Evolutionary conservation across 148 eudicot genomes (phyloP), one percentile per base, ranked within the genome.

Genomic region (Chenopodium quinoa): DNA sequence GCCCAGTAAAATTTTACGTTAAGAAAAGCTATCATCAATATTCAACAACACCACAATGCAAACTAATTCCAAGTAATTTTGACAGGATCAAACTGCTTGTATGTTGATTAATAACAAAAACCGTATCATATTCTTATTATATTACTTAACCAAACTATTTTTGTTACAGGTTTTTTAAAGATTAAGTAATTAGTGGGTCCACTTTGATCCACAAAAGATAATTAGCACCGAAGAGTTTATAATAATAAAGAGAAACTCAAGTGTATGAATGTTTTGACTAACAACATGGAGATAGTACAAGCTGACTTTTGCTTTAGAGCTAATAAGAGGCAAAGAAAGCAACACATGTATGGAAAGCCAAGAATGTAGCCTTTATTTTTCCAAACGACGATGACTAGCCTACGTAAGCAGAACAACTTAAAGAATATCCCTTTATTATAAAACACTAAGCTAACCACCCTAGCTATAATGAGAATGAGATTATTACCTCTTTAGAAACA

Each of bases 401-500:
- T 48, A 81, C 20, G 78, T 84, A 73, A 84, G 63, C 79, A 80
- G 68, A 76, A 44, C 47, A 40, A 11, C 40, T 73, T 52, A 31
- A 19, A 71, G 79, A 32, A 50, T 19, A 73, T 69, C 72, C 69
- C 73, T 27, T 34, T 44, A 48, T 7, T 31, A 64, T 58, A 9
- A 19, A 47, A 66, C 48, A 78, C 46, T 10, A 56, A 68, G 75
- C 32, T 48, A 20, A 56, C 77, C 54, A 67, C 22, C 23, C 20
- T 73, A 23, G 23, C 23, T 23, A 34, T 50, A 62, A 76, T 76
- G 60, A 77, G 80, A 86, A 76, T 84, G 78, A 46, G 78, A 83
- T 84, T 78, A 75, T 77, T 90, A 95, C 98, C 98, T 92, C 98
- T 81, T 88, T 88, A 46, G 94, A 89, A 92, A 91, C 91, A 29